Evolutionary conservation across 768 basidiomycete genomes (phyloP), one percentile per base, ranked within the genome.

Genomic region (Hypholoma fasciculare): DNA sequence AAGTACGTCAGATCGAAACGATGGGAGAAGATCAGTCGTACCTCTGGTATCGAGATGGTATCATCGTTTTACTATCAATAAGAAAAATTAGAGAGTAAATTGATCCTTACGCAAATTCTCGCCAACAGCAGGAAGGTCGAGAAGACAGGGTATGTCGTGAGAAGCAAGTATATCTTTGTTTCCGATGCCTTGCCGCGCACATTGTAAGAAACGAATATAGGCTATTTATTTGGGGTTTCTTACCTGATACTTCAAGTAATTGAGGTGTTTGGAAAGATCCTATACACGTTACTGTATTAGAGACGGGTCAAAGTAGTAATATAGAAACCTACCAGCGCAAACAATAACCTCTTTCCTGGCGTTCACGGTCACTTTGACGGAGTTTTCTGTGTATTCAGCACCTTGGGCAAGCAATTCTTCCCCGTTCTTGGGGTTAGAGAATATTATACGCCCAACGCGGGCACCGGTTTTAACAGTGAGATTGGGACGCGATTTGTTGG

Each of bases 181-280:
- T 34, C 53, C 53, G 40, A 54, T 47, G 14, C 53, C 53, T 43
- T n/a, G 16, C 7, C n/a, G 16, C 20, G 20, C 6, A 7, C 7
- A 8, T n/a, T 43, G 16, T 14, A 20, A 14, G 20, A n/a, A 20
- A n/a, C 42, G 2, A 16, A 2, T 43, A 14, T 7, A 7, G 14
- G 16, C 4, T 43, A 20, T 7, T 8, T 43, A 8, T n/a, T 7
- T 14, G 20, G 4, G 20, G 20, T 16, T 43, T 20, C 42, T 9
- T 20, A 43, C 42, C 42, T 17, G 53, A 54, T 9, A 59, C 46
- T n/a, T 62, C 61, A 8, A 62, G 52, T n/a, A 62, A 48, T 37
- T 59, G 61, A 8, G 61, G 61, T 16, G 59, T 52, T 43, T 61
- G 55, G 12, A 61, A 50, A 9, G 55, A 13, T 8, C 58, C 54